These are phyloP conservation scores for Auricularia cornea DNA, from an alignment of 768 basidiomycete genomes.

Conservation along the genomic window DNA sequence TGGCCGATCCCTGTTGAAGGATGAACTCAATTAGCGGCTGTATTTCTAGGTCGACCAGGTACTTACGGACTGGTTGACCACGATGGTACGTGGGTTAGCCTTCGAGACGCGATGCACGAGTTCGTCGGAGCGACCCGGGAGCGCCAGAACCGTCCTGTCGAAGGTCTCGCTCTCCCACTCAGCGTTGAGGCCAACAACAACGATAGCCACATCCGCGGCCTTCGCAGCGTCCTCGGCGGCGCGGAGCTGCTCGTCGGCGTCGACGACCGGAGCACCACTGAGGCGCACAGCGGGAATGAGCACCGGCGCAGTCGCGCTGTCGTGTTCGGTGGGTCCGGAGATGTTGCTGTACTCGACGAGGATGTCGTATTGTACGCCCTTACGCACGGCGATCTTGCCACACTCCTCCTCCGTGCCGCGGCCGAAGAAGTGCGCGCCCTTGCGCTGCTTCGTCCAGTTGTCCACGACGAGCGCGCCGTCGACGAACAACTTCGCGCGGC, in stretches of 20 bases:
- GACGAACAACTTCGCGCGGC: conserved; percentile 56
- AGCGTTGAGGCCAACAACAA: conserved; percentile 68
- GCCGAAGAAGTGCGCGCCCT: conserved; percentile 65
- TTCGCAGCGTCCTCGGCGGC: conserved; percentile 57
- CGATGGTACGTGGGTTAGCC: conserved; percentile 60
- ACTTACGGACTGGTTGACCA: conserved; percentile 64
- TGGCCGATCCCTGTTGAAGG: conserved; percentile 19
- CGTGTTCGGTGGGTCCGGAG: conserved; percentile 60
- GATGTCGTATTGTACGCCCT: conserved; percentile 46
- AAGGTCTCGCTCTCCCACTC: conserved; percentile 81
- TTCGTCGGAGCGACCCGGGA: conserved; percentile 74
- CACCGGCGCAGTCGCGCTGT: conserved; percentile 51
- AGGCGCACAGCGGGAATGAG: conserved; percentile 57
- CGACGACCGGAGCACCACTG: conserved; percentile 59
- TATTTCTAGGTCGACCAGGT: no score
- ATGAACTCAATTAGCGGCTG: background rate
- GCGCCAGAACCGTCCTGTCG: conserved; percentile 55
- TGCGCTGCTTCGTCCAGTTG: conserved; percentile 70
- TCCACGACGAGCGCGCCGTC: conserved; percentile 69
- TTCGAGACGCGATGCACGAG: conserved; percentile 54
- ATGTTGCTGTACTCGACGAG: conserved; percentile 69
- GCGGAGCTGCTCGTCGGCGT: conserved; percentile 48
- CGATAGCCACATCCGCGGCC: conserved; percentile 65
- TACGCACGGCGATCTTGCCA: conserved; percentile 50
- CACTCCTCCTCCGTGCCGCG: conserved; percentile 54